Percentiles rank a stretch among this genome's conserved stretches.
Evolutionary conservation across 169 alveolate genomes (phyloP).

Genomic region (Cytauxzoon felis): DNA sequence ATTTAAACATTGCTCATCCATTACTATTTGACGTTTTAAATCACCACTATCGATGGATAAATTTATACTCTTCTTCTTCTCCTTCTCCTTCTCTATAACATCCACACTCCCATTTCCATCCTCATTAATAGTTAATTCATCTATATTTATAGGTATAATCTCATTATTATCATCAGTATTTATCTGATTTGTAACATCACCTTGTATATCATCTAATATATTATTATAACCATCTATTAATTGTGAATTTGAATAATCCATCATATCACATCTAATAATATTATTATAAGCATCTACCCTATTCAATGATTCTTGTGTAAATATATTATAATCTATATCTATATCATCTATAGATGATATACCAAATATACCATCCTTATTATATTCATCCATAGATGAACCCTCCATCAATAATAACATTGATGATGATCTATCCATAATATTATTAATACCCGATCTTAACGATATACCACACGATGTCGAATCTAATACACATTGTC

Average conservation of each 20-base stretch:
- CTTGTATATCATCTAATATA: not conserved
- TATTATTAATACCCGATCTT: too few species aligned
- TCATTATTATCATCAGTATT: not conserved
- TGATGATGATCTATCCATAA: too few species aligned
- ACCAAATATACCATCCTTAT: too few species aligned
- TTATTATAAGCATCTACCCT: not conserved
- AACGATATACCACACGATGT: too few species aligned
- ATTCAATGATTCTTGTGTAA: too few species aligned
- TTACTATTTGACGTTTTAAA: conserved; percentile 26
- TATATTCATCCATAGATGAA: too few species aligned
- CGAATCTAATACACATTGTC: too few species aligned
- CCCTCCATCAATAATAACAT: too few species aligned
- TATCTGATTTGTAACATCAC: not conserved
- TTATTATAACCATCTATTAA: not conserved
- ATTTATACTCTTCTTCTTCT: conserved; percentile 23
- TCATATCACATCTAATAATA: not conserved
- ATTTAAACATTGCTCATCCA: conserved; percentile 42
- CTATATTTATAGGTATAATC: not conserved
- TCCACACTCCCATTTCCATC: conserved; percentile 1
- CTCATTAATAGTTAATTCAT: not conserved
- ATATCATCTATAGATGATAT: too few species aligned
- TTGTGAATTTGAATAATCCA: not conserved
- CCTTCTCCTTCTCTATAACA: not conserved
- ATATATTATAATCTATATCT: too few species aligned
- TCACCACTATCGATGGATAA: conserved; percentile 50